Conservation (phyloP, 2,329 filamentous ascomycete species). For the Aspergillus transmontanensis region DNA sequence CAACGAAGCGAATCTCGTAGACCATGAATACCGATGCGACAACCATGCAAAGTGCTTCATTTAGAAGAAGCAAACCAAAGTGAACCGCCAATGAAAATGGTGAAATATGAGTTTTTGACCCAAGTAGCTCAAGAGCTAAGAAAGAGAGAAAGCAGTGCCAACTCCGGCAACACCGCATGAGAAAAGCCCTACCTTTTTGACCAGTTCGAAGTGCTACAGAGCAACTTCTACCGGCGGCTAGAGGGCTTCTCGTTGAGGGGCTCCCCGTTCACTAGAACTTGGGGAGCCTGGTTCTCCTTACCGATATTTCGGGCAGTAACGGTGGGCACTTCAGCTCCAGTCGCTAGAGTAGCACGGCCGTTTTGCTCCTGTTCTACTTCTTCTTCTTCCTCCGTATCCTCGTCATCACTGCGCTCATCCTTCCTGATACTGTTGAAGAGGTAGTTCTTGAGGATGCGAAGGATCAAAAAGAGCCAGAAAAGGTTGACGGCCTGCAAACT, state of each 20-base stretch:
- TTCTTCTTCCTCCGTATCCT: slow-evolving; percentile 44
- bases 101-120: not conserved
- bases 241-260: slow-evolving; percentile 27
- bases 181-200: not conserved
- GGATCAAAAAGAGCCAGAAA: slow-evolving; percentile 50
- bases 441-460: slow-evolving; percentile 48
- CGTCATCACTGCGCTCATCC: slow-evolving; percentile 50
- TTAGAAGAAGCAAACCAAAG: not conserved
- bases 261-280: slow-evolving; percentile 44
- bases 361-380: slow-evolving; percentile 19
- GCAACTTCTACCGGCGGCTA: not conserved
- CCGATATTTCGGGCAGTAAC: slow-evolving; percentile 25
- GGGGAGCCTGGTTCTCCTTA: slow-evolving; percentile 36
- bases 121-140: not conserved
- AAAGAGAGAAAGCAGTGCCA: not conserved
- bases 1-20: slow-evolving; percentile 14
- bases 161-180: not conserved
- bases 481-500: slow-evolving; percentile 50
- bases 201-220: not conserved
- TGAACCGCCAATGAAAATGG: not conserved
- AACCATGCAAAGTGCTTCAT: slow-evolving; percentile 2
- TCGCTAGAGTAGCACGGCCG: slow-evolving; percentile 29
- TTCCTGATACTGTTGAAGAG: slow-evolving; percentile 40
- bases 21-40: slow-evolving; percentile 7
- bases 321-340: slow-evolving; percentile 27